Percentiles rank a stretch among this genome's conserved stretches.
Evolutionary conservation across 1,139 yeast species (phyloP).

Genomic region (Schizosaccharomyces versatilis): DNA sequence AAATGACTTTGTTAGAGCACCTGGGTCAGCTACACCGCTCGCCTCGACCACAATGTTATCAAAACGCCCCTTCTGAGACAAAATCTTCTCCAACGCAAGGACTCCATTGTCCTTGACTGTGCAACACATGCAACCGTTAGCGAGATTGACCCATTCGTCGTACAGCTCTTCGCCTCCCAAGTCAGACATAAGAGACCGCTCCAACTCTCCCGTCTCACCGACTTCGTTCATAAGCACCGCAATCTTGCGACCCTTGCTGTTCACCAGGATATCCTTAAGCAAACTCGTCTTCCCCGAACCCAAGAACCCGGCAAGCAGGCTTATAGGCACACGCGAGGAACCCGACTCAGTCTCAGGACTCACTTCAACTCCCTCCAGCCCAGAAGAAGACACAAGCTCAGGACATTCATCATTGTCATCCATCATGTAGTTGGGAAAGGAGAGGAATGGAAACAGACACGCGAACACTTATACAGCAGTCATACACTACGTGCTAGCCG

Average conservation of each 20-base stretch:
- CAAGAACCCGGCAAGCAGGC: constrained; percentile 79
- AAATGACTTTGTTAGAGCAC: constrained; percentile 84
- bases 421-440: neutral
- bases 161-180: constrained; percentile 31
- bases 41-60: constrained; percentile 84
- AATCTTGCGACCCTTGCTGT: constrained; percentile 40
- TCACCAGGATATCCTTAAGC: constrained; percentile 44
- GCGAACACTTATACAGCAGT: too few relatives aligned
- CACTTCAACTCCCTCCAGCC: constrained; percentile 2
- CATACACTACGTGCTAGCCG: neutral
- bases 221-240: constrained; percentile 63
- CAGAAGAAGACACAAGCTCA: neutral
- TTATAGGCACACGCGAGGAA: constrained; percentile 50
- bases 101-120: constrained; percentile 80
- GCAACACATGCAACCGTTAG: constrained; percentile 91
- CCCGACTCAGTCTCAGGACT: neutral
- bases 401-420: neutral
- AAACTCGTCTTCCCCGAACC: constrained; percentile 91
- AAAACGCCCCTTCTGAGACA: constrained; percentile 48
- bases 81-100: constrained; percentile 71
- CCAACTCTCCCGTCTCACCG: constrained; percentile 50
- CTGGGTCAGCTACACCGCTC: constrained; percentile 96
- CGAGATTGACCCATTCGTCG: constrained; percentile 88
- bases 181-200: constrained; percentile 59
- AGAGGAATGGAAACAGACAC: neutral